phyloP scores from a whole-genome alignment of 139 green algal species.

The Haematococcus lacustris region DNA sequence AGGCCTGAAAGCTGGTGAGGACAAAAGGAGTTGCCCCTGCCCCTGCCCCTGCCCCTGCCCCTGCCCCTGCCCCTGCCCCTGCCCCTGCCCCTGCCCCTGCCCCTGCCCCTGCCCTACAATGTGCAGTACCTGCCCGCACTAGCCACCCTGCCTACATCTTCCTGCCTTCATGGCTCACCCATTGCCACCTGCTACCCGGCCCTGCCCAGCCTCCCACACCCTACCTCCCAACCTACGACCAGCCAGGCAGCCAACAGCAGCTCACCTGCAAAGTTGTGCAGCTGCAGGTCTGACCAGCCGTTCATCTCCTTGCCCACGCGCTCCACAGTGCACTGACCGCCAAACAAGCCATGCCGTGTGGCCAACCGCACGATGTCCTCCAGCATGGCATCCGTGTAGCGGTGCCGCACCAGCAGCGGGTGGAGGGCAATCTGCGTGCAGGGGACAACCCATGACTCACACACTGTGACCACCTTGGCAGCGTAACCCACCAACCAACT shows the following conservation, averaged over 20 bases:
- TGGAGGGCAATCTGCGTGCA: constrained; percentile 72
- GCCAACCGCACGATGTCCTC: constrained; percentile 52
- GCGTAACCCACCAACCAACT: neutral
- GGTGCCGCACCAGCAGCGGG: constrained; percentile 77
- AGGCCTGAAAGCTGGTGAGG: neutral
- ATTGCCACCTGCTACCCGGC: neutral
- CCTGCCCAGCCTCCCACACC: neutral
- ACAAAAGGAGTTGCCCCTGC: neutral
- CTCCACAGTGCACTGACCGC: constrained; percentile 43
- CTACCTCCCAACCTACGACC: neutral
- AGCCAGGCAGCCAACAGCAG: neutral
- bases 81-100: too few relatives aligned
- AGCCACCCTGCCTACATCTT: neutral
- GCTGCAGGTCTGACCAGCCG: constrained; percentile 68
- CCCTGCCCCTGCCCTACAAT: neutral
- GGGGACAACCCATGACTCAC: too few relatives aligned
- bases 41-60: too few relatives aligned
- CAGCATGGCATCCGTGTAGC: constrained; percentile 54
- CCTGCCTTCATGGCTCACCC: neutral
- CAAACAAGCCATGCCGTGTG: constrained; percentile 44
- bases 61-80: neutral
- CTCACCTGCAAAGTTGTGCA: constrained; percentile 65
- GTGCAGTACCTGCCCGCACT: neutral
- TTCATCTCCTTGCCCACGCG: constrained; percentile 52
- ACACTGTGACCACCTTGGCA: neutral